phyloP scores from a whole-genome alignment of 2,329 filamentous ascomycete species.

The Parafenestella ontariensis region DNA sequence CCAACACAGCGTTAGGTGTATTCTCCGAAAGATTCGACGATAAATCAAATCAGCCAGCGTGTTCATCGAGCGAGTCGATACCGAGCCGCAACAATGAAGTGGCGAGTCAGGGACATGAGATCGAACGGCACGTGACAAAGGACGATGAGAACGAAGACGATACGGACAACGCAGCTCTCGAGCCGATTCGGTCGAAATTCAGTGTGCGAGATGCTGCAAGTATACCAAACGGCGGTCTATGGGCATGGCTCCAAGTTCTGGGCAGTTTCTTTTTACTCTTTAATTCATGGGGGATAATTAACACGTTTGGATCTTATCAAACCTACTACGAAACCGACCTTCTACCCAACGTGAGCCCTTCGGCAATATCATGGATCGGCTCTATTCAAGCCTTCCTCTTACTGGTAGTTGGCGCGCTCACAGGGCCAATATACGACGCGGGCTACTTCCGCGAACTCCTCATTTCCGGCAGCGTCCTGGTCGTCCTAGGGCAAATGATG shows the following conservation, averaged over 20 bases:
- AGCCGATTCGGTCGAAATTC: slow-evolving; percentile 28
- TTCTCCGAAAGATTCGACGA: slow-evolving; percentile 20
- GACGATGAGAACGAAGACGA: slow-evolving; percentile 5
- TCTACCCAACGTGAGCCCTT: slow-evolving; percentile 50
- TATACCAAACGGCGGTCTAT: slow-evolving; percentile 56
- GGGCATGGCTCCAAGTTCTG: slow-evolving; percentile 58
- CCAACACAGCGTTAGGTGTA: neutral
- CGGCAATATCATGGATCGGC: slow-evolving; percentile 59
- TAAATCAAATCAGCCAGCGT: slow-evolving; percentile 20
- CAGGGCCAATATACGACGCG: slow-evolving; percentile 59
- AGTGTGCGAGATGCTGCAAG: slow-evolving; percentile 52
- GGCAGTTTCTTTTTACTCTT: slow-evolving; percentile 58
- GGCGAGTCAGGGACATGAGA: slow-evolving; percentile 14
- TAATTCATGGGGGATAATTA: slow-evolving; percentile 57
- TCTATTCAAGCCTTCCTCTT: slow-evolving; percentile 57
- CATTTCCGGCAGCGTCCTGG: slow-evolving; percentile 51
- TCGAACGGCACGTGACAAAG: slow-evolving; percentile 20
- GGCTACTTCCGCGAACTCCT: slow-evolving; percentile 57
- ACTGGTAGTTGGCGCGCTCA: slow-evolving; percentile 54
- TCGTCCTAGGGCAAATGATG: slow-evolving; percentile 62
- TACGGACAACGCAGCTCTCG: slow-evolving; percentile 13
- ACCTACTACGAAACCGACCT: slow-evolving; percentile 56
- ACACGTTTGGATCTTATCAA: slow-evolving; percentile 58
- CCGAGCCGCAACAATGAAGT: slow-evolving; percentile 11
- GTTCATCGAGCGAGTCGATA: slow-evolving; percentile 22